phyloP scores from a whole-genome alignment of 768 basidiomycete genomes.

The Termitomyces sp. region DNA sequence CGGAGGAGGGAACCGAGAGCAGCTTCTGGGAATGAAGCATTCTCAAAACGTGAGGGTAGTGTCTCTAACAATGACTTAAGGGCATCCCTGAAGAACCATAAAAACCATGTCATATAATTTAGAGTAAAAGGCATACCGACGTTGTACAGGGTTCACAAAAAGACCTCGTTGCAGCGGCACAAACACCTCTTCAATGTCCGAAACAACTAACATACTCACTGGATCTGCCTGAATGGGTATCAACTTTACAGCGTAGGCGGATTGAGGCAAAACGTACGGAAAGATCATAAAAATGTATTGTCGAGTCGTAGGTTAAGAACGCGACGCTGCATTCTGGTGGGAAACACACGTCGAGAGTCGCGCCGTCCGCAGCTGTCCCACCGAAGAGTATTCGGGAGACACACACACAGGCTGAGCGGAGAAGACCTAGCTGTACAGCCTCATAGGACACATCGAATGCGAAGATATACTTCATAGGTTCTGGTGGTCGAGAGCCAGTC shows the following conservation, averaged over 20 bases:
- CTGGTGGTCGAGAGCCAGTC: constrained; percentile 47
- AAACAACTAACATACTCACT: constrained; percentile 72
- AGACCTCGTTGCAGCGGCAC: constrained; percentile 69
- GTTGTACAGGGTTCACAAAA: constrained; percentile 72
- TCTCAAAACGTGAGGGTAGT: constrained; percentile 59
- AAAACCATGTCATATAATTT: background rate
- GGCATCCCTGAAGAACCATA: constrained; percentile 36
- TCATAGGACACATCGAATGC: constrained; percentile 80
- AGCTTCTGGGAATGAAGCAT: constrained; percentile 46
- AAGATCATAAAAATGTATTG: constrained; percentile 86
- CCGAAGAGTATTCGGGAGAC: constrained; percentile 68
- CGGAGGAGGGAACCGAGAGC: constrained; percentile 79
- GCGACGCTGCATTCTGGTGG: constrained; percentile 58
- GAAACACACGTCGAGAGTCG: constrained; percentile 43
- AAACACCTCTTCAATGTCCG: constrained; percentile 93
- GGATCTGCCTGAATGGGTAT: constrained; percentile 40
- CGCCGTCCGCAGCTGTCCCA: constrained; percentile 36
- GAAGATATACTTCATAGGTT: constrained; percentile 77
- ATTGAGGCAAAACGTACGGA: constrained; percentile 51
- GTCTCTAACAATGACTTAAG: constrained; percentile 65
- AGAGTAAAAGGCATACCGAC: constrained; percentile 49
- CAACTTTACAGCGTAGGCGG: constrained; percentile 9
- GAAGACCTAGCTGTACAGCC: constrained; percentile 65
- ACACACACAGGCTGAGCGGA: constrained; percentile 59
- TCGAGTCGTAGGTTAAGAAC: constrained; percentile 77